Evolutionary conservation across 352 stramenopile species (phyloP).

Genomic region (Pythium brachiatum): DNA sequence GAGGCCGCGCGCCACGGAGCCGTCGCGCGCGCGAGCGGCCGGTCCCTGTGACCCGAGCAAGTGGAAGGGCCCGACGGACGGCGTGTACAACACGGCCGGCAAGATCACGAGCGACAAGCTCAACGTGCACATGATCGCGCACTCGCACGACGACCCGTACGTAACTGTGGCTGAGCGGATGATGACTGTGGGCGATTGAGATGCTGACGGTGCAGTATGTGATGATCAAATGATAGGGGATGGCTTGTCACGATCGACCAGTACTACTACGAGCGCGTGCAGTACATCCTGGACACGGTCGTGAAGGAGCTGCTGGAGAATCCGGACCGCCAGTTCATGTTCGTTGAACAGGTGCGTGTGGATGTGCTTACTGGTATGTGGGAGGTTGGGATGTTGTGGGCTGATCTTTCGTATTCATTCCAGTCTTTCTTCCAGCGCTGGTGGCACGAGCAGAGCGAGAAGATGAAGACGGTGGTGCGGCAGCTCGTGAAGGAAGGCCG

Average conservation of each 20-base stretch:
- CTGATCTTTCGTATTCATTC: too few relatives aligned
- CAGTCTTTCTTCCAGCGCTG: constrained; percentile 95
- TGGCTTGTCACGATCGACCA: constrained; percentile 98
- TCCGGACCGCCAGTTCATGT: constrained; percentile 92
- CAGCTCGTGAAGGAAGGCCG: constrained; percentile 89
- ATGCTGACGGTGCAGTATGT: constrained; percentile 2
- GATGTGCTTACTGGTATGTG: too few relatives aligned
- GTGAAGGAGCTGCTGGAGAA: constrained; percentile 87
- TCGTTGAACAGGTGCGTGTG: constrained; percentile 67
- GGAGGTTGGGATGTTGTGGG: too few relatives aligned
- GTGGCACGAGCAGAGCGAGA: constrained; percentile 89
- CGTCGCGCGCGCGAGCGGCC: background rate
- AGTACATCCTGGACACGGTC: constrained; percentile 95
- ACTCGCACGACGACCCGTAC: constrained; percentile 95
- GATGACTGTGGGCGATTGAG: background rate
- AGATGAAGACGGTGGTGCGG: constrained; percentile 72
- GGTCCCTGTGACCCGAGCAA: constrained; percentile 52
- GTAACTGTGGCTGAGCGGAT: constrained; percentile 5
- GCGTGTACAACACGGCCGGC: constrained; percentile 65
- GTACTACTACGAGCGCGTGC: constrained; percentile 93
- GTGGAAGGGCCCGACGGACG: constrained; percentile 61
- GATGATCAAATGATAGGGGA: constrained; percentile 33
- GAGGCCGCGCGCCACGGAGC: background rate
- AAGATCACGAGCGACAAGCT: constrained; percentile 66
- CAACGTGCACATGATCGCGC: constrained; percentile 95